A percentile compares a stretch with the other conserved stretches of the same genome.
Conservation (phyloP, 2,329 filamentous ascomycete species). For the Incumbomyces delicatus region DNA sequence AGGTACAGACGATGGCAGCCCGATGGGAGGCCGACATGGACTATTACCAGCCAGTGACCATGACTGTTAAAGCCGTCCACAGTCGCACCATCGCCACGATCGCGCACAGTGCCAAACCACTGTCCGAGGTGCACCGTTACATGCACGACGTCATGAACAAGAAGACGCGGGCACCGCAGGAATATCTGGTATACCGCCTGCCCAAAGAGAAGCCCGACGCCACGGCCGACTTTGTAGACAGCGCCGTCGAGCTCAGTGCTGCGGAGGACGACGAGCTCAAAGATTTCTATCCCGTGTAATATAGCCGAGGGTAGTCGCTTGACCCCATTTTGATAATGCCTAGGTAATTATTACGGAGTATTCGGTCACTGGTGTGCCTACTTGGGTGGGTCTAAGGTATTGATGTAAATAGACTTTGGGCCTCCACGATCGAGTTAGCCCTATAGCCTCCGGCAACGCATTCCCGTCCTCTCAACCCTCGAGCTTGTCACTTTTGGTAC, state of each 20-base stretch:
- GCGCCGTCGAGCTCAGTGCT: conserved; percentile 18
- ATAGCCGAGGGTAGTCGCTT: too few relatives aligned
- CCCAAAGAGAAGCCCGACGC: conserved; percentile 31
- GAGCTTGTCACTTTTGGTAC: too few relatives aligned
- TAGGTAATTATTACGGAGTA: too few relatives aligned
- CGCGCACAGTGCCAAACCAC: conserved; percentile 45
- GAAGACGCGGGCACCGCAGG: conserved; percentile 45
- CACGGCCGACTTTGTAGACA: conserved; percentile 16
- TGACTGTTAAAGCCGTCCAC: conserved; percentile 45
- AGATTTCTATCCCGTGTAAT: conserved; percentile 12
- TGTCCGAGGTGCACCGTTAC: conserved; percentile 43
- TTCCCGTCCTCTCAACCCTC: too few relatives aligned
- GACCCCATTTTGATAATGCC: too few relatives aligned
- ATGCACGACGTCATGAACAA: conserved; percentile 50
- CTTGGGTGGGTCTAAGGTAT: too few relatives aligned
- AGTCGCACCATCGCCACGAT: conserved; percentile 46
- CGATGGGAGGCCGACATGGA: conserved; percentile 25
- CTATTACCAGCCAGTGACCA: conserved; percentile 46
- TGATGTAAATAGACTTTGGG: too few relatives aligned
- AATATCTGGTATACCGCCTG: conserved; percentile 46
- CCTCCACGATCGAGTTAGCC: too few relatives aligned
- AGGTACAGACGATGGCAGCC: not conserved
- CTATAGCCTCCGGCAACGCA: too few relatives aligned
- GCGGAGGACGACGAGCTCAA: conserved; percentile 20
- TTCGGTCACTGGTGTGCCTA: too few relatives aligned